Base-by-base conservation (phyloP, 2,329 filamentous ascomycete species). In the Helicocarpus griseus region DNA sequence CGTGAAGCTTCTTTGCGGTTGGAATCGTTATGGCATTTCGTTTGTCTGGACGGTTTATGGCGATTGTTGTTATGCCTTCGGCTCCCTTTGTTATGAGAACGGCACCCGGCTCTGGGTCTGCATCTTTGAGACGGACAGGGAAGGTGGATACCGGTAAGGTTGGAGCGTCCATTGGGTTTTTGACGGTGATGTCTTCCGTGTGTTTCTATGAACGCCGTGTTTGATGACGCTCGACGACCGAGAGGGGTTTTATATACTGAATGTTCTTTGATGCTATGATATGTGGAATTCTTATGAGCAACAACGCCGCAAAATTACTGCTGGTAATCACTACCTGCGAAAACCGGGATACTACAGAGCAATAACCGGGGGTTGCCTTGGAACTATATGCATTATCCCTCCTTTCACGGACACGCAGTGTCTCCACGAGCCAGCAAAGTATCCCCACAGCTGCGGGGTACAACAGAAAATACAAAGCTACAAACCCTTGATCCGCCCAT, bases 21-120 rank as follows among this genome's bases (percentile, higher is more conserved):
- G 67, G 53, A 1, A 66, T 62, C 55, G 81, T 70, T 38, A 81
- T 70, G 11, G 77, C 78, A 58, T 81, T 81, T 48, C 72, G 71
- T 22, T 71, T 67, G 11, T 73, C 61, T 0, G 68, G 67, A n/a
- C 77, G 72, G 61, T 77, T 73, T 56, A 81, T 72, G n/a, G 74
- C 71, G 51, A 81, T 76, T n/a, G 70, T 75, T 0, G 77, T 77
- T 57, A 81, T 77, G 44, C 77, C 77, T 14, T 58, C 55, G 7
- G 52, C n/a, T 6, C 44, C 57, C 24, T 54, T 58, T 11, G 45
- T 55, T 33, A 58, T 57, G 41, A 33, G 40, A 11, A 58, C 33
- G 9, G 46, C 45, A 13, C 38, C 13, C 3, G 54, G 46, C 21
- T 55, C 54, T 22, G 49, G 29, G 28, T 49, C 36, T 38, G 13